Conservation (phyloP, 2,329 filamentous ascomycete genomes). For the Nigrograna mackinnonii region DNA sequence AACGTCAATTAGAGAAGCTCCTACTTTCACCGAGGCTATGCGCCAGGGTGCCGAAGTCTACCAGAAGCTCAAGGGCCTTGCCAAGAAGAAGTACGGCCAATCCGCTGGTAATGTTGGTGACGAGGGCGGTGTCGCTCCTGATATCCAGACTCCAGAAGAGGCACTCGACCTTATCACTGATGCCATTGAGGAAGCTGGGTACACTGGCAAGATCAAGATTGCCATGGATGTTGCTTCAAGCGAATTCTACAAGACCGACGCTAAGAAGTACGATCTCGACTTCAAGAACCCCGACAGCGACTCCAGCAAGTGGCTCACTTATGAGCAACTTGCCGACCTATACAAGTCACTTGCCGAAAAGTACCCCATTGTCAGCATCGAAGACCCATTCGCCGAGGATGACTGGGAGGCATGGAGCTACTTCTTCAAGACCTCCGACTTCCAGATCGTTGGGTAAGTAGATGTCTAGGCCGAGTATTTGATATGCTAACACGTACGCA, state of each 20-base stretch:
- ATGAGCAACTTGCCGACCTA: slow-evolving; percentile 91
- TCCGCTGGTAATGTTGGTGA: slow-evolving; percentile 99
- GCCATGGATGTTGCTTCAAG: slow-evolving; percentile 99
- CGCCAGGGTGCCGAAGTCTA: slow-evolving; percentile 97
- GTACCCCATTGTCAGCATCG: slow-evolving; percentile 98
- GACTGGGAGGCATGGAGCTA: slow-evolving; percentile 99
- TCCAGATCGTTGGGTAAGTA: slow-evolving; percentile 84
- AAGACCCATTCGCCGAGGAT: slow-evolving; percentile 99
- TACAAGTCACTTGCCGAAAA: slow-evolving; percentile 88
- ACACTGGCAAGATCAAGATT: slow-evolving; percentile 95
- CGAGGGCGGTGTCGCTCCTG: slow-evolving; percentile 98
- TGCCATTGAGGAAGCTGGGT: slow-evolving; percentile 92
- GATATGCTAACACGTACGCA: slow-evolving; percentile 5
- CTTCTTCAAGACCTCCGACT: slow-evolving; percentile 99
- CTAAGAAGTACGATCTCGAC: slow-evolving; percentile 99
- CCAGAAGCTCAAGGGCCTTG: slow-evolving; percentile 93
- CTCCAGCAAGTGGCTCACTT: slow-evolving; percentile 95
- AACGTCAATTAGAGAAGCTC: slow-evolving; percentile 64
- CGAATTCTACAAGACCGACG: slow-evolving; percentile 97
- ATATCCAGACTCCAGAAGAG: slow-evolving; percentile 97
- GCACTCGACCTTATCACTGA: slow-evolving; percentile 95
- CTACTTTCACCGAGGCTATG: slow-evolving; percentile 92
- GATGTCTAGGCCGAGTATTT: not conserved
- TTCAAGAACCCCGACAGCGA: slow-evolving; percentile 99
- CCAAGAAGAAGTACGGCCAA: slow-evolving; percentile 99